Conservation (phyloP, 2,329 filamentous ascomycete species). For the Pyrenochaeta sp. region DNA sequence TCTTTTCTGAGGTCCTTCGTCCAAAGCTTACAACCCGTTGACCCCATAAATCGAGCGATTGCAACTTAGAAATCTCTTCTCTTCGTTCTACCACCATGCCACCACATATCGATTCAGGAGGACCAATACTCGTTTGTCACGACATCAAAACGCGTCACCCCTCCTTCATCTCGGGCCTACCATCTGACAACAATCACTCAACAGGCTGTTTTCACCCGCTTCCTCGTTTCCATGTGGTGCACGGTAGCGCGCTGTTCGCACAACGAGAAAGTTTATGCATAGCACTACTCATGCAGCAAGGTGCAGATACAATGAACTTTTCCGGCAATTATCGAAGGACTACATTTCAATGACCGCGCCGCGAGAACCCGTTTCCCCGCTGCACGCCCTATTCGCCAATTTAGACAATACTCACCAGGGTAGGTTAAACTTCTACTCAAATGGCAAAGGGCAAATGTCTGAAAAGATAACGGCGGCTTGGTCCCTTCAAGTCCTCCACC, state of each 20-base stretch:
- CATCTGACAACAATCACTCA: too few relatives aligned
- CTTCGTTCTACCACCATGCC: not conserved
- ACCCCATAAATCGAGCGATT: not conserved
- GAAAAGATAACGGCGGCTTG: not conserved
- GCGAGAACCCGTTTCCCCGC: constrained; percentile 1
- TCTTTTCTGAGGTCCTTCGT: not conserved
- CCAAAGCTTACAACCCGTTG: not conserved
- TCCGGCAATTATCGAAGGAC: too few relatives aligned
- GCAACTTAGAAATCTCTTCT: not conserved
- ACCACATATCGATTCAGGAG: not conserved
- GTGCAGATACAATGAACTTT: too few relatives aligned
- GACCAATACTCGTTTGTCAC: too few relatives aligned
- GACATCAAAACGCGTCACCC: too few relatives aligned
- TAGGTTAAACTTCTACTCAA: too few relatives aligned
- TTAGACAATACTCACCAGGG: not conserved
- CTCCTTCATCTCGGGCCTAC: too few relatives aligned
- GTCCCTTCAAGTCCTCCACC: not conserved
- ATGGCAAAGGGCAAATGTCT: constrained; percentile 1
- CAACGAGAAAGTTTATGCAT: too few relatives aligned
- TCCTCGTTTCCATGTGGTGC: too few relatives aligned
- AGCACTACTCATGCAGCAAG: not conserved
- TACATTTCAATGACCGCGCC: too few relatives aligned
- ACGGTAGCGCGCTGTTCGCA: too few relatives aligned
- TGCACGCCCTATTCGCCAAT: not conserved
- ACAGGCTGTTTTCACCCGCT: too few relatives aligned